phyloP scores from a whole-genome alignment of 139 green algal species.

The Tetradesmus obliquus region DNA sequence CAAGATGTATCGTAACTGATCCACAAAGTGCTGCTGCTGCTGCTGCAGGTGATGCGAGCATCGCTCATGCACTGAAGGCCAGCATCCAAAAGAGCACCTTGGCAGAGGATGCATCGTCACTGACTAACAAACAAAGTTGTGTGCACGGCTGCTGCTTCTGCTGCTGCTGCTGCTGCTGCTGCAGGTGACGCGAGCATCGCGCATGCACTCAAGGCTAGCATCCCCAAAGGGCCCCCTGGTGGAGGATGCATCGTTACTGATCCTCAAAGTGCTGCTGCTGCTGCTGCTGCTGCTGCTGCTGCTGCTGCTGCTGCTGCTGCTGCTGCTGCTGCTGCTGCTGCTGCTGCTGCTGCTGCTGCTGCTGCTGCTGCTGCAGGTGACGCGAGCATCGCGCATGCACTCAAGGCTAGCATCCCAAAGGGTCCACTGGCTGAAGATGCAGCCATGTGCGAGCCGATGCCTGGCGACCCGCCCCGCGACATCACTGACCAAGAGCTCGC shows the following conservation, averaged over 20 bases:
- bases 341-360: no score
- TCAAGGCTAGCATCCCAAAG: slow-evolving; percentile 22
- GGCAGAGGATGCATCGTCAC: neutral
- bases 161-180: no score
- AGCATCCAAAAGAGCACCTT: neutral
- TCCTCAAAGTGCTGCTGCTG: no score
- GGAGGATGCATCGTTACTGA: neutral
- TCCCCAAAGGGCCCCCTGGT: neutral
- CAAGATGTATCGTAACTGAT: neutral
- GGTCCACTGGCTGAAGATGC: neutral
- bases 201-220: neutral
- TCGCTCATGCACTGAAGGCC: slow-evolving; percentile 5
- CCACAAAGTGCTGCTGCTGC: no score
- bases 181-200: neutral
- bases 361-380: neutral
- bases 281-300: no score
- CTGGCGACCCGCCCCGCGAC: neutral
- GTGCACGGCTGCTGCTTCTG: no score
- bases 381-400: slow-evolving; percentile 11
- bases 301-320: no score
- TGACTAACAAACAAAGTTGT: no score
- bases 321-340: no score
- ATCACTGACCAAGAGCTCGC: neutral
- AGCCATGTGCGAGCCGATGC: neutral
- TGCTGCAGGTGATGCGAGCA: neutral